Evolutionary conservation across 1,139 yeast genomes (phyloP).

Genomic region (Suhomyces bokatorum): DNA sequence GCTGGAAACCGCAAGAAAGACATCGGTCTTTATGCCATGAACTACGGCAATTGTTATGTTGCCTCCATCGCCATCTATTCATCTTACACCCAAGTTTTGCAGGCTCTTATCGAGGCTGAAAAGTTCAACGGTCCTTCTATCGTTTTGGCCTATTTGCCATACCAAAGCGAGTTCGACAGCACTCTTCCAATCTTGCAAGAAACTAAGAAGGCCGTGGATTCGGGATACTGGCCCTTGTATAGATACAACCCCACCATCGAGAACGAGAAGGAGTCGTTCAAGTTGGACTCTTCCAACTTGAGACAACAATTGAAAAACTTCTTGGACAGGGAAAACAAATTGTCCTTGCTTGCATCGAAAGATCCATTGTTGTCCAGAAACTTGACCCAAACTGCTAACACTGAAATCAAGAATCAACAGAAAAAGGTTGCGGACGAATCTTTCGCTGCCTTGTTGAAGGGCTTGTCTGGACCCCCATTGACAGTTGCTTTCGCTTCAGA

Average conservation of each 20-base stretch:
- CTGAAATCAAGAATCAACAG: constrained; percentile 60
- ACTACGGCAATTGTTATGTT: constrained; percentile 85
- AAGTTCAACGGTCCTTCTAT: constrained; percentile 87
- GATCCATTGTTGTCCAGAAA: constrained; percentile 79
- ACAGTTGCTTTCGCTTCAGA: constrained; percentile 91
- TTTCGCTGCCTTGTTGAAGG: constrained; percentile 73
- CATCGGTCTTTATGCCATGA: constrained; percentile 93
- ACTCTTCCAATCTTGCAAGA: constrained; percentile 78
- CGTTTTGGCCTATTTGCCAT: constrained; percentile 87
- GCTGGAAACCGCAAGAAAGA: constrained; percentile 75
- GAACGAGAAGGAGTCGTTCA: constrained; percentile 56
- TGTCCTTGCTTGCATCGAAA: constrained; percentile 69
- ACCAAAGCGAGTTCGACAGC: constrained; percentile 61
- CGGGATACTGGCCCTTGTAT: constrained; percentile 96
- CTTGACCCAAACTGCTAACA: constrained; percentile 61
- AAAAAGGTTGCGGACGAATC: constrained; percentile 74
- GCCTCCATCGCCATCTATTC: constrained; percentile 94
- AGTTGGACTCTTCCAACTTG: constrained; percentile 80
- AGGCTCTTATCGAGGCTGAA: constrained; percentile 87
- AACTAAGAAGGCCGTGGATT: constrained; percentile 86
- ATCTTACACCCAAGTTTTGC: constrained; percentile 88
- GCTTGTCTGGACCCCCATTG: constrained; percentile 89
- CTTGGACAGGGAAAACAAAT: constrained; percentile 85
- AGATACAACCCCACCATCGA: constrained; percentile 69
- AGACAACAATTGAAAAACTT: constrained; percentile 75